Evolutionary conservation across 2,329 filamentous ascomycete species (phyloP), one percentile per base, ranked within the genome.

Genomic region (Pseudofabraea citricarpa): DNA sequence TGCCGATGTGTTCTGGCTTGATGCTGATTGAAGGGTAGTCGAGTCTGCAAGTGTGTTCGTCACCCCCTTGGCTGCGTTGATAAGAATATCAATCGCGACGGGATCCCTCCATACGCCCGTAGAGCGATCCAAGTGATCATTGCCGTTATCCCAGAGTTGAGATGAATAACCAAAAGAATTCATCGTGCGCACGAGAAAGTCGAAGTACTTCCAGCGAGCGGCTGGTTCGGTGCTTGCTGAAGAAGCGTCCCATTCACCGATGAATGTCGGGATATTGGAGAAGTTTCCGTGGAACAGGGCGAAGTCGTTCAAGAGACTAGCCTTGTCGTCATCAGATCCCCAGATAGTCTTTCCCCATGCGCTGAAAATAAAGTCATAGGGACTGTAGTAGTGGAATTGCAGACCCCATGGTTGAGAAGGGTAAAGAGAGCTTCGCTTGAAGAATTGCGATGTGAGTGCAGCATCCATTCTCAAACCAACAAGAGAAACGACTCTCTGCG

Each of bases 301-400:
- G 23, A 82, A 66, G 43, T 81, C 77, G 5, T 65, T 58, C 29
- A 69, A 64, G 6, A 81, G 57, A 2, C 66, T 37, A 2, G 67
- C 61, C 53, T 77, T 75, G 54, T 81, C 77, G 1, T 65, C 64
- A 16, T 71, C 71, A 2, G 72, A 74, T 19, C 78, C 76, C 76
- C 75, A 79, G 39, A 72, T 74, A 0, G 77, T 80, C 55, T 77
- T 77, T 19, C 78, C 78, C 77, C 75, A 81, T 10, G 71, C 61
- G 37, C 61, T 47, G 51, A 72, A 71, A 13, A 68, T 62, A 39
- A 71, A 70, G 47, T 71, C 70, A 60, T 73, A 78, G 9, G 74
- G 75, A 7, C 67, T 71, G 60, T 81, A 82, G 59, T 80, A 81
- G 54, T 82, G 79, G 55, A 77, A 80, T 55, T 81, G 77, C 22